Conservation (phyloP, 78 protist genomes). For the Monocercomonoides exilis region DNA sequence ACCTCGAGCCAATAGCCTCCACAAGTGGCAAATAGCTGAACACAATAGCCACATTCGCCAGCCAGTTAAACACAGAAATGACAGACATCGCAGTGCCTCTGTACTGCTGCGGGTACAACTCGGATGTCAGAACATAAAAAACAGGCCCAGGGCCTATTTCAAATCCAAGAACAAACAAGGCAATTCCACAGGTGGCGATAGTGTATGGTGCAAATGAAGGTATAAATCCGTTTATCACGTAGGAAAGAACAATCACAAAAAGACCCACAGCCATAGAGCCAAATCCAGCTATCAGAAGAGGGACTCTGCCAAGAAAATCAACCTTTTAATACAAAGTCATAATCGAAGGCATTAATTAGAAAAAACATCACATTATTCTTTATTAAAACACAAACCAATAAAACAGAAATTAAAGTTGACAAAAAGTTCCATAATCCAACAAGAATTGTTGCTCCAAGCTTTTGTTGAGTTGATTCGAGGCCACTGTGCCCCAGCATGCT, state of each 20-base stretch:
- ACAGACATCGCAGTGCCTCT: neutral
- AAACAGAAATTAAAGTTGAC: neutral
- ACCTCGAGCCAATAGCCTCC: neutral
- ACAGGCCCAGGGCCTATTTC: slow-evolving; percentile 18
- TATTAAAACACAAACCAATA: no score
- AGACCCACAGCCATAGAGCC: neutral
- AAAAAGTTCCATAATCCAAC: no score
- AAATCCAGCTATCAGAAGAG: neutral
- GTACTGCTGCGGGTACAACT: neutral
- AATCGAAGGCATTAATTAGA: no score
- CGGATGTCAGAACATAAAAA: neutral
- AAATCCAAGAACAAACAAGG: neutral
- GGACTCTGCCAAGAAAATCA: neutral
- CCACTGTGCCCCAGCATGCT: no score
- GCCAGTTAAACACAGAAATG: neutral
- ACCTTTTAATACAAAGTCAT: no score
- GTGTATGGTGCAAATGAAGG: neutral
- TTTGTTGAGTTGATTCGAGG: no score
- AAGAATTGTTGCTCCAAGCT: no score
- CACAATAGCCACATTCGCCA: neutral
- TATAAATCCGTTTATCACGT: neutral
- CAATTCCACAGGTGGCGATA: neutral
- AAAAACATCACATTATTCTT: no score
- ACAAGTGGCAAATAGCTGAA: neutral
- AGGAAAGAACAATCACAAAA: neutral